Evolutionary conservation across 345 rosid genomes (phyloP).

Genomic region (Excoecaria cochinchinensis): DNA sequence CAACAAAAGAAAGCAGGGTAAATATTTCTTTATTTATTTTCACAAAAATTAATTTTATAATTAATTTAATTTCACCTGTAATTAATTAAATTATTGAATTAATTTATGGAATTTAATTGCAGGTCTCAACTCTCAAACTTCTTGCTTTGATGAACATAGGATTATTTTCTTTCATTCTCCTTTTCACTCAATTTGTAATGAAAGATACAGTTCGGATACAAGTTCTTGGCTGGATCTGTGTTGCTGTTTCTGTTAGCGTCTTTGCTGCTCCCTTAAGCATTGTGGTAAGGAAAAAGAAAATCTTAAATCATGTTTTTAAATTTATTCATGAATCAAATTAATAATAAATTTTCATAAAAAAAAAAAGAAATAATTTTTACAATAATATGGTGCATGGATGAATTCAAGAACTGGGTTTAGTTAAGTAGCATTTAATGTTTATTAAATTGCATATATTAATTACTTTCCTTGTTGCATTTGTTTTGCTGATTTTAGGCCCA

Average conservation of each 20-base stretch:
- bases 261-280: slow-evolving; percentile 83
- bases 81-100: background rate
- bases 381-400: too few relatives aligned
- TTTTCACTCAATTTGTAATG: slow-evolving; percentile 42
- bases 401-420: background rate
- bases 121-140: slow-evolving; percentile 58
- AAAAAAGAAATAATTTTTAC: too few relatives aligned
- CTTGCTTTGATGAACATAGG: slow-evolving; percentile 55
- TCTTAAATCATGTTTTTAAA: too few relatives aligned
- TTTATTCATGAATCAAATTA: too few relatives aligned
- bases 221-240: slow-evolving; percentile 87
- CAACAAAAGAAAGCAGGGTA: slow-evolving; percentile 50
- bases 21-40: background rate
- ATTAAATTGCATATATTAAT: background rate
- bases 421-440: background rate
- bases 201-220: slow-evolving; percentile 19
- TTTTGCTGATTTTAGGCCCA: slow-evolving; percentile 41
- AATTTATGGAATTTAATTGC: slow-evolving; percentile 9
- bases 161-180: slow-evolving; percentile 44
- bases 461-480: background rate
- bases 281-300: slow-evolving; percentile 39
- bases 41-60: background rate
- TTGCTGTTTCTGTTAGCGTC: slow-evolving; percentile 58
- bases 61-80: background rate
- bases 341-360: too few relatives aligned